A percentile compares a stretch with the other conserved stretches of the same genome.
phyloP scores from a whole-genome alignment of 331 rosid species.

The Dryas integrifolia region DNA sequence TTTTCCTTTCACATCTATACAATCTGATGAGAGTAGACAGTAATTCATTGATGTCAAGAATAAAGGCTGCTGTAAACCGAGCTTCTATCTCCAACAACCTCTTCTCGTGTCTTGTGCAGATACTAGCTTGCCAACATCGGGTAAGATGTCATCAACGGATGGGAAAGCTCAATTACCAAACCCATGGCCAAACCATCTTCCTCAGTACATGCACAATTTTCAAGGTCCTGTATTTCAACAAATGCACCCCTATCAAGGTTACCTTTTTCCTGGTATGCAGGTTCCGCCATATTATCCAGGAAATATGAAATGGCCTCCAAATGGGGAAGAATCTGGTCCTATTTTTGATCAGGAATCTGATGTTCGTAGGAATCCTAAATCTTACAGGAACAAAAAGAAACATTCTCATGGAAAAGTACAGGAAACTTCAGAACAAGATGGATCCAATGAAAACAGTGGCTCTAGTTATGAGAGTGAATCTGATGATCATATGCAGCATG shows the following conservation, averaged over 20 bases:
- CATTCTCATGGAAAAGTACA: constrained; percentile 43
- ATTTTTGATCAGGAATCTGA: constrained; percentile 50
- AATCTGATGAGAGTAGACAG: neutral
- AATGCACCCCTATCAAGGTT: constrained; percentile 84
- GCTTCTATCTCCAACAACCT: neutral
- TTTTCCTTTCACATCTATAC: neutral
- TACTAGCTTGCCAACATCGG: constrained; percentile 43
- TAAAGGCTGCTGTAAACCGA: neutral
- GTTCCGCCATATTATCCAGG: constrained; percentile 75
- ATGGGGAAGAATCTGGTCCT: constrained; percentile 52
- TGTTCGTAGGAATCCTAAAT: constrained; percentile 39
- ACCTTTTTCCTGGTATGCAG: constrained; percentile 82
- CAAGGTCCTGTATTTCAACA: constrained; percentile 78
- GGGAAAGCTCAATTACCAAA: constrained; percentile 65
- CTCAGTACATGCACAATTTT: constrained; percentile 75
- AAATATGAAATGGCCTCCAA: constrained; percentile 81
- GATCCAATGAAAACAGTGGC: constrained; percentile 44
- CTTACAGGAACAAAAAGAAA: constrained; percentile 65
- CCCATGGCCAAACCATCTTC: constrained; percentile 74
- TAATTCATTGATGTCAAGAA: neutral
- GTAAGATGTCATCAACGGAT: constrained; percentile 46
- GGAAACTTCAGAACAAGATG: constrained; percentile 59
- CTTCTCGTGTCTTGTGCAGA: constrained; percentile 45
- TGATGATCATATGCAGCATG: constrained; percentile 42
- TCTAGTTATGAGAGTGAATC: constrained; percentile 64